Percentiles rank a stretch among this genome's conserved stretches.
These are phyloP conservation scores for Apiospora arundinis DNA, from an alignment of 2,329 filamentous ascomycete genomes.

Conservation along the genomic window DNA sequence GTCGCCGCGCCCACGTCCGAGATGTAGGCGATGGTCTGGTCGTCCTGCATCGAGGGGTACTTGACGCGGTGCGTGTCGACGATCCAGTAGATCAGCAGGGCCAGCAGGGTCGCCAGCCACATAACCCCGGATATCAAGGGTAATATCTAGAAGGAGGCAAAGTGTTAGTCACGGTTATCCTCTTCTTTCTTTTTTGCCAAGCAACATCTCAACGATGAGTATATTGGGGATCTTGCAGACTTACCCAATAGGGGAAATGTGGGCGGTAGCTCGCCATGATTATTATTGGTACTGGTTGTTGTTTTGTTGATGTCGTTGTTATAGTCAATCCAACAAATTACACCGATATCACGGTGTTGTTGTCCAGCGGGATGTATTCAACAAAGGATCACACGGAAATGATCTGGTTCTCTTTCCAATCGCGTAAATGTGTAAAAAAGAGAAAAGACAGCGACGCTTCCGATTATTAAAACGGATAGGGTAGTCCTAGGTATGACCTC, in stretches of 20 bases:
- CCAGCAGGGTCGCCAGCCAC: slow-evolving; percentile 73
- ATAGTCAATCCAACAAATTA: neutral
- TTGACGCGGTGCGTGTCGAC: slow-evolving; percentile 57
- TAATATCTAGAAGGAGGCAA: slow-evolving; percentile 55
- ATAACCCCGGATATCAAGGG: slow-evolving; percentile 71
- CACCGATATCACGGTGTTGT: neutral
- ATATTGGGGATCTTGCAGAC: neutral
- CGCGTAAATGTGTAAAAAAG: neutral
- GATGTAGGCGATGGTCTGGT: slow-evolving; percentile 73
- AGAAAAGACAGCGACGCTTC: neutral
- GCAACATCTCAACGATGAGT: neutral
- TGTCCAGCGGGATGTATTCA: neutral
- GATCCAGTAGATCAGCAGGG: slow-evolving; percentile 74
- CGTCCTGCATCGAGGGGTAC: slow-evolving; percentile 65
- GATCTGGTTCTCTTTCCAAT: neutral
- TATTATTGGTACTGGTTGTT: neutral
- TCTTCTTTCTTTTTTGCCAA: neutral
- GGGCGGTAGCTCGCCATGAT: neutral
- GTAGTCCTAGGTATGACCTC: neutral
- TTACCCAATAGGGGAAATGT: slow-evolving; percentile 23
- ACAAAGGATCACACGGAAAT: neutral
- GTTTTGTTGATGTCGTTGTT: neutral
- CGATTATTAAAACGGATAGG: neutral
- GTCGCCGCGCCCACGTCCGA: slow-evolving; percentile 67
- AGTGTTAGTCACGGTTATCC: neutral